Evolutionary conservation across 2,329 filamentous ascomycete genomes (phyloP).

Genomic region (Xylaria sp.): DNA sequence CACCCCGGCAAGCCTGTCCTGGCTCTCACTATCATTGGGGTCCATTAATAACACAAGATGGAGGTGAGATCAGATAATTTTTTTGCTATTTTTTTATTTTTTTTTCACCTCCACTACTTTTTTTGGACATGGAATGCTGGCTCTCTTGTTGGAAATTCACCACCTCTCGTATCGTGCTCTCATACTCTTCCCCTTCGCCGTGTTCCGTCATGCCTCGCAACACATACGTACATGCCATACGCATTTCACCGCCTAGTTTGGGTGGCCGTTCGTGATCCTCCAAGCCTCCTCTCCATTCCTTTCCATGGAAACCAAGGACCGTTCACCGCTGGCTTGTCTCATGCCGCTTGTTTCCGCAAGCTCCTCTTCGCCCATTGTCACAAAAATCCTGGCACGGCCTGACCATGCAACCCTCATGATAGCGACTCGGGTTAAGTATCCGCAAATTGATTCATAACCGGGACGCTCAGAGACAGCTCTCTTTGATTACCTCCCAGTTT

Average conservation of each 20-base stretch:
- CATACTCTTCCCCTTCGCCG: conserved; percentile 11
- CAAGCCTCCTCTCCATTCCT: conserved; percentile 22
- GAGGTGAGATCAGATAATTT: conserved; percentile 39
- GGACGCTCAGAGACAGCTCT: conserved; percentile 37
- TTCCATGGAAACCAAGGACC: conserved; percentile 30
- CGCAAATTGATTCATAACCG: conserved; percentile 40
- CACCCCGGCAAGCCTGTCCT: conserved; percentile 31
- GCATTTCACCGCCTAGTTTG: conserved; percentile 36
- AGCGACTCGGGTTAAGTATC: conserved; percentile 42
- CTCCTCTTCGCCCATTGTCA: conserved; percentile 20
- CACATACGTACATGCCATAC: conserved; percentile 28
- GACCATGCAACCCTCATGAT: conserved; percentile 43
- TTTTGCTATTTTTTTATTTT: conserved; percentile 18
- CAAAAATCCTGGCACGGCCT: conserved; percentile 33
- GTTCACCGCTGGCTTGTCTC: conserved; percentile 36
- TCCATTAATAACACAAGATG: conserved; percentile 36
- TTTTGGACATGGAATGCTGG: conserved; percentile 18
- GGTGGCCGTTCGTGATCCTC: conserved; percentile 29
- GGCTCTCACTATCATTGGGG: conserved; percentile 19
- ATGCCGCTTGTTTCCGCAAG: conserved; percentile 31
- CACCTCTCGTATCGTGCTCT: conserved; percentile 8
- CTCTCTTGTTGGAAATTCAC: conserved; percentile 25
- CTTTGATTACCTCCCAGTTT: conserved; percentile 41
- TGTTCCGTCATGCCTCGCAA: conserved; percentile 25
- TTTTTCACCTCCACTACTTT: conserved; percentile 27